Conservation (phyloP, 345 rosid genomes). For the Rhodomyrtus tomentosa region DNA sequence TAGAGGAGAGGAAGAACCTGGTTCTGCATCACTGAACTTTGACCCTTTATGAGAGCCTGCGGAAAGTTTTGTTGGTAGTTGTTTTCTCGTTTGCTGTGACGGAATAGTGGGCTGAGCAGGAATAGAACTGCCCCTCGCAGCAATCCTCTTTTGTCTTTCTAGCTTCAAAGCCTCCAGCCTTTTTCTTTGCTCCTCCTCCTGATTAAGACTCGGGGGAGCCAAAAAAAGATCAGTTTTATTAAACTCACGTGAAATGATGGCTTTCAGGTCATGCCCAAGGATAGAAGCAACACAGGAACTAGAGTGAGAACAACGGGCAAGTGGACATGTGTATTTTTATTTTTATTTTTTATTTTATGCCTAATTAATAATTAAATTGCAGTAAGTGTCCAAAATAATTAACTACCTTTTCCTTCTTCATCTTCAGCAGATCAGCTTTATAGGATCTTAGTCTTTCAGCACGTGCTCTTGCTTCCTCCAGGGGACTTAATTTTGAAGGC, state of each 20-base stretch:
- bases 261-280: neutral
- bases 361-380: neutral
- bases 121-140: constrained; percentile 47
- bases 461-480: constrained; percentile 90
- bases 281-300: neutral
- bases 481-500: constrained; percentile 69
- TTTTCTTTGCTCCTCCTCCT: constrained; percentile 56
- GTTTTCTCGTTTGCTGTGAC: constrained; percentile 31
- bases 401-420: constrained; percentile 88
- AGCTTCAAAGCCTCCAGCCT: constrained; percentile 62
- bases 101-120: constrained; percentile 24
- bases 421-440: constrained; percentile 91
- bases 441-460: constrained; percentile 84
- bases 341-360: neutral
- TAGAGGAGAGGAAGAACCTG: constrained; percentile 62
- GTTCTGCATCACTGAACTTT: constrained; percentile 74
- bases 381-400: neutral
- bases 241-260: neutral
- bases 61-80: constrained; percentile 43
- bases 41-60: constrained; percentile 56
- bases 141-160: constrained; percentile 83
- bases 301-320: neutral
- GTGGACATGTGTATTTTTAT: neutral
- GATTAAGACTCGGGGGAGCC: constrained; percentile 4
- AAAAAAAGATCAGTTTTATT: neutral